These are phyloP conservation scores for Trichoderma gracile DNA, from an alignment of 2,329 filamentous ascomycete genomes.

Conservation along the genomic window DNA sequence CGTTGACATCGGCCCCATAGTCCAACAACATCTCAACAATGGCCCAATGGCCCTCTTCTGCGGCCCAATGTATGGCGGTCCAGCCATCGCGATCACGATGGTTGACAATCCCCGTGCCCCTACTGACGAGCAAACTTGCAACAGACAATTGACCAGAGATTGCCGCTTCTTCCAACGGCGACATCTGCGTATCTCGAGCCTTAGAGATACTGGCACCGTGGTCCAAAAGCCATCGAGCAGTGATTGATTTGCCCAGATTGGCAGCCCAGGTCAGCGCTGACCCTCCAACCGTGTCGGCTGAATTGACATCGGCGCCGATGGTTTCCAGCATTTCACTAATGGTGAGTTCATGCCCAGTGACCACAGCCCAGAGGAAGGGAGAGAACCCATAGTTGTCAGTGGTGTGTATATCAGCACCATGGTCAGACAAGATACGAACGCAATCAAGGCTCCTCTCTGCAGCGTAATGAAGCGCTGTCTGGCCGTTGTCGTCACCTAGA, in stretches of 20 bases:
- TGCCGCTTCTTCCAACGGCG: neutral
- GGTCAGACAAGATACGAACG: neutral
- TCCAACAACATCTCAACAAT: neutral
- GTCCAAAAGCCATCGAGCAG: neutral
- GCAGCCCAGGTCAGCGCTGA: conserved; percentile 11
- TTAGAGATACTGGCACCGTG: neutral
- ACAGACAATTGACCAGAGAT: neutral
- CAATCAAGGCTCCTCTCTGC: neutral
- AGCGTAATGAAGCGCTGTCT: neutral
- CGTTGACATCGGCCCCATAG: neutral
- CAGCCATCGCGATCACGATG: conserved; percentile 4
- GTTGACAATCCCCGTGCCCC: neutral
- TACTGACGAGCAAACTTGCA: neutral
- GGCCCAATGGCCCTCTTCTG: neutral
- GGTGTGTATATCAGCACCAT: neutral
- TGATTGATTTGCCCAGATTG: neutral
- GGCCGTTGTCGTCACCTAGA: neutral
- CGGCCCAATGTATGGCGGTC: conserved; percentile 1
- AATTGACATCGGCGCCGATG: neutral
- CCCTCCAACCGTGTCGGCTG: neutral
- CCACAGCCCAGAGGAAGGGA: conserved; percentile 4
- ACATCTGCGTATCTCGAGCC: neutral
- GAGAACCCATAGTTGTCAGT: neutral
- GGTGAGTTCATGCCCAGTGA: neutral
- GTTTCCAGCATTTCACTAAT: neutral